These are phyloP conservation scores for Pyrenophora teres DNA, from an alignment of 2,329 filamentous ascomycete species.

Conservation along the genomic window DNA sequence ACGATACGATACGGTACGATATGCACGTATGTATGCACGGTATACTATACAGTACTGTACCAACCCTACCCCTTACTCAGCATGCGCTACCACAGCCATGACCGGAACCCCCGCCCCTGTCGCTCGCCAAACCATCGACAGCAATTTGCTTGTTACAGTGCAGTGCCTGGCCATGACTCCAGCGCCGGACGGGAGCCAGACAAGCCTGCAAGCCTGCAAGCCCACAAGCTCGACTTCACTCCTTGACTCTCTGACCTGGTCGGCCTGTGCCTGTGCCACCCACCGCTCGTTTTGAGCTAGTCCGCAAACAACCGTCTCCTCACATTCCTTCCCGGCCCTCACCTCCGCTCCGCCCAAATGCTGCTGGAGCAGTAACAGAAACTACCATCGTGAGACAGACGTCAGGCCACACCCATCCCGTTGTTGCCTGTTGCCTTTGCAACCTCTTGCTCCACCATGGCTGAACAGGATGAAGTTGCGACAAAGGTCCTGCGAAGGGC, in stretches of 20 bases:
- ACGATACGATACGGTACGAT: not conserved
- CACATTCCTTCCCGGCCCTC: constrained; percentile 34
- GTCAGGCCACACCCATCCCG: constrained; percentile 27
- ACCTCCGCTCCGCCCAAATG: constrained; percentile 37
- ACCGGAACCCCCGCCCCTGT: constrained; percentile 15
- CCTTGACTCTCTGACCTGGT: constrained; percentile 13
- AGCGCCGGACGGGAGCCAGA: constrained; percentile 20
- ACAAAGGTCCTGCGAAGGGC: constrained; percentile 51
- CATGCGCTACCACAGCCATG: constrained; percentile 6
- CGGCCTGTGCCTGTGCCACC: constrained; percentile 32
- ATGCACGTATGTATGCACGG: not conserved
- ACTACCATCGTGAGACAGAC: constrained; percentile 34
- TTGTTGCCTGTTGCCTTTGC: constrained; percentile 7
- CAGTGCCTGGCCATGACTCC: constrained; percentile 25
- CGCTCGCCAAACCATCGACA: constrained; percentile 18
- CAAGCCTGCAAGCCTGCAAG: constrained; percentile 7
- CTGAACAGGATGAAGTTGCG: constrained; percentile 48
- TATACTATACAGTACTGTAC: not conserved
- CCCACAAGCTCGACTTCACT: constrained; percentile 8
- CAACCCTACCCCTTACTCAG: constrained; percentile 11
- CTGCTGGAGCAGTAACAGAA: constrained; percentile 27
- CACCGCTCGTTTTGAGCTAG: constrained; percentile 23
- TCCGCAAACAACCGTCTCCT: constrained; percentile 32
- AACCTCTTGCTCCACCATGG: constrained; percentile 34
- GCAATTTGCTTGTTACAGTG: constrained; percentile 19